phyloP scores from a whole-genome alignment of 192 early-diverging fungal genomes.

The Fimicolochytrium jonesii region DNA sequence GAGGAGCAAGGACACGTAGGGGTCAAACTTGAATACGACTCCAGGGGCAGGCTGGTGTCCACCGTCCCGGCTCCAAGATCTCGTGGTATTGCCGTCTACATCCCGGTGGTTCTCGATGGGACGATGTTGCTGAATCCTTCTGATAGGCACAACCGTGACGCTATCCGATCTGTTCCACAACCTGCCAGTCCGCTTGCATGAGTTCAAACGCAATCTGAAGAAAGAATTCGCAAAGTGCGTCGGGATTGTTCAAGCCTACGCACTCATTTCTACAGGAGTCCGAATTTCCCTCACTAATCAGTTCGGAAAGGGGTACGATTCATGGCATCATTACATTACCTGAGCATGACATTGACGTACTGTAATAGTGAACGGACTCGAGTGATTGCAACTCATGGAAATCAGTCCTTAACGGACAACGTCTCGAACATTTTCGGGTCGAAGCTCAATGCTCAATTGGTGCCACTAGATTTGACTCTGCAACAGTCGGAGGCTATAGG shows the following conservation, averaged over 20 bases:
- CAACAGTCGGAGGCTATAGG: too few relatives aligned
- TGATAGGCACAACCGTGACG: slow-evolving; percentile 73
- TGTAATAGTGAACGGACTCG: slow-evolving; percentile 41
- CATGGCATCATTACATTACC: background rate
- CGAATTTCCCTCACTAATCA: slow-evolving; percentile 65
- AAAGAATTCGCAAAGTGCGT: slow-evolving; percentile 76
- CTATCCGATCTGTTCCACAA: slow-evolving; percentile 72
- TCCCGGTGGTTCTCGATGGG: background rate
- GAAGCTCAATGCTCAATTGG: slow-evolving; percentile 40
- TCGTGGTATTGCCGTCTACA: slow-evolving; percentile 15
- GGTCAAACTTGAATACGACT: slow-evolving; percentile 64
- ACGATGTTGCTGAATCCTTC: background rate
- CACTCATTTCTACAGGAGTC: slow-evolving; percentile 65
- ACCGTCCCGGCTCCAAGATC: slow-evolving; percentile 50
- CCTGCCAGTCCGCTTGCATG: slow-evolving; percentile 81
- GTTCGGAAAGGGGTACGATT: slow-evolving; percentile 43
- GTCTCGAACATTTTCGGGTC: slow-evolving; percentile 75
- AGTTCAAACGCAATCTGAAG: slow-evolving; percentile 80
- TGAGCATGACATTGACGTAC: background rate
- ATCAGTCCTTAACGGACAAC: slow-evolving; percentile 57
- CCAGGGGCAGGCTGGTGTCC: slow-evolving; percentile 52
- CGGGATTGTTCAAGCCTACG: slow-evolving; percentile 78
- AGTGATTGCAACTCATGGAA: slow-evolving; percentile 59
- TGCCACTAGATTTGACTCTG: slow-evolving; percentile 48
- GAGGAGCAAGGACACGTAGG: slow-evolving; percentile 54